Base-by-base conservation (phyloP, 2,329 filamentous ascomycete genomes). In the Ascochyta fabae region DNA sequence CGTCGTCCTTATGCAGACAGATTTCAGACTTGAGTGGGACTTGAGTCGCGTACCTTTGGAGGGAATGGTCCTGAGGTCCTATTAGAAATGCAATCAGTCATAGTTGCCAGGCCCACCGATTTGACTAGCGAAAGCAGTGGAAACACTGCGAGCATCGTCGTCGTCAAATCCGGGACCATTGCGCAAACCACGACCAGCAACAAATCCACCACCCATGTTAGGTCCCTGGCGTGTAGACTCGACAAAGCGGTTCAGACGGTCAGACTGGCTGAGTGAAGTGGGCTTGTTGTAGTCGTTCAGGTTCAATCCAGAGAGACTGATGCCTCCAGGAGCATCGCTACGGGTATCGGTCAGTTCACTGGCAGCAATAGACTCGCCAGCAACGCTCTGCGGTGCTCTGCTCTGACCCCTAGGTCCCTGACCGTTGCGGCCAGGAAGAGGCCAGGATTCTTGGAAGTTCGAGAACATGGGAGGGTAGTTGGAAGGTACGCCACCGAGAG, bases 391-490 rank as follows among this genome's bases (percentile, higher is more conserved):
- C 9, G 86, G 86, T 49, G 87, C 85, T 24, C 84, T 86, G 15
- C 68, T 70, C 60, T 89, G 87, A 55, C 81, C 81, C 73, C 90
- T 90, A 64, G 82, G 83, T 26, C 88, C 88, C 62, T 83, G 84
- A 12, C 74, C 76, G 31, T 91, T 88, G 45, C 89, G 83, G 51
- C 87, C 87, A 24, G 91, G 90, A 41, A 98, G 83, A 12, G 95
- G 95, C 95, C 95, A 99, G 4, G 82, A 84, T 65, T 98, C 94
- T 9, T 90, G 88, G 78, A 99, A 98, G 74, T 89, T 90, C 53
- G 92, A 92, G 77, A 99, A 99, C 89, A 97, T 96, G 16, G 91
- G 90, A 15, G 95, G 95, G 74, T 94, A 98, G 23, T 92, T 91
- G 43, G 88, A 88, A 48, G 88, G 83, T 27, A 96, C 90, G 34